Percentiles rank a stretch among this genome's conserved stretches.
Evolutionary conservation across 1,139 yeast species (phyloP).

Genomic region (Entelexis paramagnoliae): DNA sequence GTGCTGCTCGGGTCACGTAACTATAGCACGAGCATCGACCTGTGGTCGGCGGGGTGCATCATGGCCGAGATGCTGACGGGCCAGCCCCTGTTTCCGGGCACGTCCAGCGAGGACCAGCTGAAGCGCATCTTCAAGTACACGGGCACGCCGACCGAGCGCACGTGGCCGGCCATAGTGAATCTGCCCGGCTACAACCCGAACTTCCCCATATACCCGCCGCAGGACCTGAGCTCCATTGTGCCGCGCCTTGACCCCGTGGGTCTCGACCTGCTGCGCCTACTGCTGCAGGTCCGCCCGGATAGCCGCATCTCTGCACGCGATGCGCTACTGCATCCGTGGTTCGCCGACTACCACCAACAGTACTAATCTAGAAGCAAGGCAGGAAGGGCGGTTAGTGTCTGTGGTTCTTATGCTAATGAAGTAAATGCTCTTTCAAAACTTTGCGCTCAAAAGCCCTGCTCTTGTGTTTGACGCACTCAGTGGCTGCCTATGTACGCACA

Average conservation of each 20-base stretch:
- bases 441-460: neutral
- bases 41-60: conserved; percentile 98
- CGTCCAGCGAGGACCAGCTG: conserved; percentile 90
- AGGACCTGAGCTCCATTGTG: conserved; percentile 65
- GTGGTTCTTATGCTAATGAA: neutral
- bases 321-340: conserved; percentile 93
- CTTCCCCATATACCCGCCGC: conserved; percentile 71
- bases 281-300: conserved; percentile 89
- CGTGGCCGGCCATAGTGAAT: conserved; percentile 90
- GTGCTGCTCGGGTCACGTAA: conserved; percentile 90
- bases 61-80: conserved; percentile 98
- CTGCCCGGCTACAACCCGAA: conserved; percentile 77
- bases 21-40: conserved; percentile 90
- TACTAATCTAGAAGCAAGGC: neutral
- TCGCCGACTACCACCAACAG: conserved; percentile 50
- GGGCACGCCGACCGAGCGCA: conserved; percentile 94
- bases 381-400: neutral
- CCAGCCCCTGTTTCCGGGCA: conserved; percentile 93
- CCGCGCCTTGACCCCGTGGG: conserved; percentile 74
- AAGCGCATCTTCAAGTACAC: conserved; percentile 76
- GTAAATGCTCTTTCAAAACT: neutral
- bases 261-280: conserved; percentile 60
- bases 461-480: neutral
- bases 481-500: conserved; percentile 7
- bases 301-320: conserved; percentile 82